Evolutionary conservation across 345 rosid genomes (phyloP).

Genomic region (Arabidopsis suecica): DNA sequence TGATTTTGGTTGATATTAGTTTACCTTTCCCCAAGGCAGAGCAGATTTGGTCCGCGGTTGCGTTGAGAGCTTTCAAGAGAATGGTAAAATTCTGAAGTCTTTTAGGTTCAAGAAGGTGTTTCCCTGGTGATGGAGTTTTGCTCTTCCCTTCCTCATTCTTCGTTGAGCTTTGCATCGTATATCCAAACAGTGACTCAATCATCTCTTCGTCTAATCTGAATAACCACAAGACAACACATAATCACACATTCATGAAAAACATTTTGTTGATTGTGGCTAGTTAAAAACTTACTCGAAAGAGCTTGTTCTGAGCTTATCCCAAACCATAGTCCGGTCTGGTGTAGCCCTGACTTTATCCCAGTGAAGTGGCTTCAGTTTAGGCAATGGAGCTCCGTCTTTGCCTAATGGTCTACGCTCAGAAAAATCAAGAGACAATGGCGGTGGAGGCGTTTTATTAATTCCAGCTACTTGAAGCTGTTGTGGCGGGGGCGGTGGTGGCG

Average conservation of each 20-base stretch:
- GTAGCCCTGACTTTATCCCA: constrained; percentile 99
- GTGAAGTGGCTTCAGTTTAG: constrained; percentile 96
- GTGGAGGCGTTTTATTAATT: constrained; percentile 58
- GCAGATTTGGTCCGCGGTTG: constrained; percentile 77
- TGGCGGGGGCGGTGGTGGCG: constrained; percentile 62
- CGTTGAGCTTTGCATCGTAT: constrained; percentile 60
- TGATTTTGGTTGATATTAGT: neutral
- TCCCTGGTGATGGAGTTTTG: constrained; percentile 89
- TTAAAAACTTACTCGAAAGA: constrained; percentile 83
- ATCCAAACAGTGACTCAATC: constrained; percentile 96
- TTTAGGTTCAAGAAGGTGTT: constrained; percentile 92
- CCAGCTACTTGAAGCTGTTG: constrained; percentile 21
- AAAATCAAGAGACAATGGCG: constrained; percentile 69
- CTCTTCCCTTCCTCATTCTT: constrained; percentile 77
- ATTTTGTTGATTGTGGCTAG: neutral
- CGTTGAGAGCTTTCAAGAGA: constrained; percentile 81
- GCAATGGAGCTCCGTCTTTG: constrained; percentile 76
- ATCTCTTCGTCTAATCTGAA: constrained; percentile 95
- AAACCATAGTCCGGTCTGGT: constrained; percentile 83
- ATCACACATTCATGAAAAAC: neutral
- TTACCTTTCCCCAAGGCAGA: constrained; percentile 78
- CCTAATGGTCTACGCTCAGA: constrained; percentile 55
- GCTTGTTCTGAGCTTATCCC: constrained; percentile 93
- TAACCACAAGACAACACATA: constrained; percentile 23
- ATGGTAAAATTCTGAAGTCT: constrained; percentile 92